phyloP scores from a whole-genome alignment of 345 rosid species.

The Isatis tinctoria region DNA sequence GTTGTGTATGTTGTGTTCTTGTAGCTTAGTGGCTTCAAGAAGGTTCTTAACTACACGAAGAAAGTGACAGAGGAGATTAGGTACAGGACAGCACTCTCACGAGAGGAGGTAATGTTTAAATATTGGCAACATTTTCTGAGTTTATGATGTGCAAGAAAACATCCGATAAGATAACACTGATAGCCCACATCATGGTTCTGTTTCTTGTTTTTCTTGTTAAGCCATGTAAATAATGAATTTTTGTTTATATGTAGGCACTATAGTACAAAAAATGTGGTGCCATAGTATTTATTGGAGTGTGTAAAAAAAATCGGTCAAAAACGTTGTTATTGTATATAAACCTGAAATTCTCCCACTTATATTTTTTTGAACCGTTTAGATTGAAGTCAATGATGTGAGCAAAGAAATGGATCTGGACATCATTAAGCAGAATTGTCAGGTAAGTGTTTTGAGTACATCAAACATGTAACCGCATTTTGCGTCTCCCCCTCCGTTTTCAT shows the following conservation, averaged over 20 bases:
- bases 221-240: background rate
- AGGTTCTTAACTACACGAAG: conserved; percentile 92
- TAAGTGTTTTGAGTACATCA: conserved; percentile 27
- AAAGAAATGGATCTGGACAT: conserved; percentile 99
- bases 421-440: conserved; percentile 96
- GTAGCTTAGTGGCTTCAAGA: conserved; percentile 97
- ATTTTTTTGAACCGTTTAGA: conserved; percentile 43
- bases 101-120: conserved; percentile 79
- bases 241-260: conserved; percentile 8
- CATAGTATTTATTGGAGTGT: background rate
- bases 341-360: background rate
- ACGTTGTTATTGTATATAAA: background rate
- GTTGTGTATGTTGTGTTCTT: conserved; percentile 21
- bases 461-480: background rate
- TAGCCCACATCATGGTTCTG: conserved; percentile 8
- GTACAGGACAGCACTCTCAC: conserved; percentile 69
- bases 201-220: conserved; percentile 1
- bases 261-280: conserved; percentile 3
- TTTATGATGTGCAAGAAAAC: background rate
- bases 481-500: background rate
- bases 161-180: background rate
- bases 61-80: conserved; percentile 81
- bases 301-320: background rate
- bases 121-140: background rate
- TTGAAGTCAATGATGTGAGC: conserved; percentile 96